Evolutionary conservation across 1,284 basidiomycete species (phyloP).

Genomic region (Sporisorium scitamineum): DNA sequence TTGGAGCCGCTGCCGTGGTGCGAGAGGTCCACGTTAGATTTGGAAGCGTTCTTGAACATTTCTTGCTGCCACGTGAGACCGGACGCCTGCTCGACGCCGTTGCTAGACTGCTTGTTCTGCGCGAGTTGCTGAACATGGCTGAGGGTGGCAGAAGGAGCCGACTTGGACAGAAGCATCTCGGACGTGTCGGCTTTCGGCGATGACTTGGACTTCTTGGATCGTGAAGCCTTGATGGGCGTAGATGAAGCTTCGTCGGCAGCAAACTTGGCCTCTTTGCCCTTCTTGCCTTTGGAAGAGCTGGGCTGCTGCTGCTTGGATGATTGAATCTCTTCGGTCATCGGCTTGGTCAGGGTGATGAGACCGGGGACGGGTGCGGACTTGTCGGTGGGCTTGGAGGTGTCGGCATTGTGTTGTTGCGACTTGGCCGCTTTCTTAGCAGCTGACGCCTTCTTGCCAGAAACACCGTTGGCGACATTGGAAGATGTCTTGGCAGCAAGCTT

Average conservation of each 20-base stretch:
- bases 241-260: constrained; percentile 25
- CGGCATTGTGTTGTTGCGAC: constrained; percentile 20
- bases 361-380: constrained; percentile 37
- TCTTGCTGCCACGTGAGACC: constrained; percentile 60
- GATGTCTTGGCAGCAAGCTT: constrained; percentile 36
- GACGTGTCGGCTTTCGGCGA: constrained; percentile 38
- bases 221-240: constrained; percentile 34
- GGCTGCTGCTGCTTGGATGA: constrained; percentile 31
- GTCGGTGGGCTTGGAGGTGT: constrained; percentile 5
- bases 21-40: constrained; percentile 26
- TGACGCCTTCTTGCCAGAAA: constrained; percentile 47
- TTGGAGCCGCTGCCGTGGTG: constrained; percentile 26
- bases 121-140: constrained; percentile 19
- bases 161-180: constrained; percentile 48
- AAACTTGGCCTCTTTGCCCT: constrained; percentile 42
- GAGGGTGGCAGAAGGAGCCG: constrained; percentile 36
- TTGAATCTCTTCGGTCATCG: constrained; percentile 41
- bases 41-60: constrained; percentile 41
- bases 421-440: constrained; percentile 34
- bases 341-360: constrained; percentile 55
- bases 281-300: constrained; percentile 31
- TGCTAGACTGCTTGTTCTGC: constrained; percentile 15
- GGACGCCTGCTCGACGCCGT: constrained; percentile 17
- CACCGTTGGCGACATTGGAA: constrained; percentile 26
- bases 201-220: constrained; percentile 37